Percentiles rank a stretch among this genome's conserved stretches.
phyloP scores from a whole-genome alignment of 495 filamentous ascomycete species.

The Neurospora hispaniola region DNA sequence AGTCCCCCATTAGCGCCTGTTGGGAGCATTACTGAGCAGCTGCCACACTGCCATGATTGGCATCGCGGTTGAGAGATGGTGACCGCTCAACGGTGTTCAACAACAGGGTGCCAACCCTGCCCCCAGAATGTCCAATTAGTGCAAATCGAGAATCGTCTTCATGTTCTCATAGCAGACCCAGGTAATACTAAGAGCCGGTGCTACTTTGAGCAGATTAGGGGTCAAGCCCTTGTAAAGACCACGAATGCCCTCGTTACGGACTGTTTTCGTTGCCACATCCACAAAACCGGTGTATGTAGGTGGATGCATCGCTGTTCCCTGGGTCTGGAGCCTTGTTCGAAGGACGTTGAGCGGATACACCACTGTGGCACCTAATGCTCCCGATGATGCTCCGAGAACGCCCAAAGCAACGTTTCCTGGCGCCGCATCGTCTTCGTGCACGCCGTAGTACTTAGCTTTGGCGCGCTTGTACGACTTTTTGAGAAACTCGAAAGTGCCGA shows the following conservation, averaged over 20 bases:
- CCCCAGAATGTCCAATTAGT: slow-evolving; percentile 7
- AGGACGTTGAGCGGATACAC: slow-evolving; percentile 96
- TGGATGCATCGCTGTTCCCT: slow-evolving; percentile 86
- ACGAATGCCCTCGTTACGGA: slow-evolving; percentile 69
- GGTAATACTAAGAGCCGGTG: slow-evolving; percentile 91
- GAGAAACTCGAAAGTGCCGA: slow-evolving; percentile 87
- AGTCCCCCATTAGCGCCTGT: not conserved
- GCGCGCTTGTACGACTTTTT: slow-evolving; percentile 61
- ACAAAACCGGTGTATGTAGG: slow-evolving; percentile 78
- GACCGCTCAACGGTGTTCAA: not conserved
- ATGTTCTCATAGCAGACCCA: slow-evolving; percentile 97
- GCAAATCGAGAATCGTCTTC: slow-evolving; percentile 66
- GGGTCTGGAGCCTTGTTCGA: slow-evolving; percentile 85
- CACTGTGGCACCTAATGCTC: slow-evolving; percentile 82
- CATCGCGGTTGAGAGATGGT: not conserved
- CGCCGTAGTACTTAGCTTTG: slow-evolving; percentile 57
- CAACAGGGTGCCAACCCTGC: not conserved
- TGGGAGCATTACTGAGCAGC: not conserved
- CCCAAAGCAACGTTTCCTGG: slow-evolving; percentile 71
- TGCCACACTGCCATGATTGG: not conserved
- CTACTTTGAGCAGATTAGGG: slow-evolving; percentile 93
- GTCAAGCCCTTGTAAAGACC: slow-evolving; percentile 93
- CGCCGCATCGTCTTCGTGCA: slow-evolving; percentile 72
- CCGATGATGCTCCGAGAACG: slow-evolving; percentile 76
- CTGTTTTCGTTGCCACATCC: slow-evolving; percentile 75